Evolutionary conservation across 2,329 filamentous ascomycete genomes (phyloP).

Genomic region (Bipolaris zeicola): DNA sequence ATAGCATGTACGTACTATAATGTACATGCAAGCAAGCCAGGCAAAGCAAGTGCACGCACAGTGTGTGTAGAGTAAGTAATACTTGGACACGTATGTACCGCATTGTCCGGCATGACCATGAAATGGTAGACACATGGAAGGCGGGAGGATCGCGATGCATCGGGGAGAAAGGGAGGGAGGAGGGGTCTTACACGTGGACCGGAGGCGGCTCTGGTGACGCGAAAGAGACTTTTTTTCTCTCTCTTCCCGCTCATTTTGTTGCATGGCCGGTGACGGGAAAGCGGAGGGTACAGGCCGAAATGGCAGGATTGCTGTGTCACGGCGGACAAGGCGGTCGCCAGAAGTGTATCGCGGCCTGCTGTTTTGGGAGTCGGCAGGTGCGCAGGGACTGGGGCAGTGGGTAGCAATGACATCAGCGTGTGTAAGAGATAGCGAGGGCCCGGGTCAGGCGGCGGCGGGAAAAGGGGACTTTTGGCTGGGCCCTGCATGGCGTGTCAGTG

Average conservation of each 20-base stretch:
- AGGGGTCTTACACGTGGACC: too few species aligned
- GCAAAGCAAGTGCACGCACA: too few species aligned
- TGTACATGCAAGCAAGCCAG: too few species aligned
- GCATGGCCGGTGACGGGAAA: not conserved
- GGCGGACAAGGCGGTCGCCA: not conserved
- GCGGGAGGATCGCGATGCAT: too few species aligned
- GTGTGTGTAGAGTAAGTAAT: too few species aligned
- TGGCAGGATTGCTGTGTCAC: not conserved
- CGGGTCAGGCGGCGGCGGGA: conserved; percentile 14
- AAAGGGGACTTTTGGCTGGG: conserved; percentile 7
- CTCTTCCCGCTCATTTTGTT: too few species aligned
- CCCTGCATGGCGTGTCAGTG: conserved; percentile 11
- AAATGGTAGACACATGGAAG: too few species aligned
- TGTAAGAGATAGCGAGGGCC: conserved; percentile 5
- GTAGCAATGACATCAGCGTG: conserved; percentile 10
- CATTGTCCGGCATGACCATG: too few species aligned
- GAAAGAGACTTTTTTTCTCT: not conserved
- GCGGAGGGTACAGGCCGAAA: not conserved
- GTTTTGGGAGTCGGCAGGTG: not conserved
- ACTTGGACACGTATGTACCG: too few species aligned
- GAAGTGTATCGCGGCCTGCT: conserved; percentile 7
- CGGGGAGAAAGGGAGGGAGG: too few species aligned
- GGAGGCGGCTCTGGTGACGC: not conserved
- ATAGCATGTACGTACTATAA: too few species aligned
- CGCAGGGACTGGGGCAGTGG: not conserved